These are phyloP conservation scores for Epichloe uncinata DNA, from an alignment of 2,329 filamentous ascomycete species.

Conservation along the genomic window DNA sequence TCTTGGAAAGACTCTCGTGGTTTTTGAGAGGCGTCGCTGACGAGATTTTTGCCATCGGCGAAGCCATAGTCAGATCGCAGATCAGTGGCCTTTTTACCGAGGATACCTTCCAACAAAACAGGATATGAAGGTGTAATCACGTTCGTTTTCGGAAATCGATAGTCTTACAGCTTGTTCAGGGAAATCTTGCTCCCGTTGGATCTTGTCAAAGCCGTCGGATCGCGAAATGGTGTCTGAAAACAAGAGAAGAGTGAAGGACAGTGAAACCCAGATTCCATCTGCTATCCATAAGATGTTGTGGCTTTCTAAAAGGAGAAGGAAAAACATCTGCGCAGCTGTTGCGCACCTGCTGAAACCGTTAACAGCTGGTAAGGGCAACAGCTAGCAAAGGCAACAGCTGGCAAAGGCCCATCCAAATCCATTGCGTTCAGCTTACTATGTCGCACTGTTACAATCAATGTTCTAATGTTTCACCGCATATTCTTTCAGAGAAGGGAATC, in stretches of 20 bases:
- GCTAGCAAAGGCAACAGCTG: no score
- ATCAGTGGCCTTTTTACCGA: not conserved
- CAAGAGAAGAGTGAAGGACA: not conserved
- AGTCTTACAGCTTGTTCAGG: not conserved
- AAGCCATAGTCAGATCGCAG: not conserved
- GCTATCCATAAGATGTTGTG: not conserved
- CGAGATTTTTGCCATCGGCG: not conserved
- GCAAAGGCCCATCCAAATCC: not conserved
- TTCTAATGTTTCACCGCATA: no score
- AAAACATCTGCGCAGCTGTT: not conserved
- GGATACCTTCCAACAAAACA: not conserved
- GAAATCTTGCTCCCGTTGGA: not conserved
- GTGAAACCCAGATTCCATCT: not conserved
- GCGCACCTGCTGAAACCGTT: not conserved
- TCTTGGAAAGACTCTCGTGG: not conserved
- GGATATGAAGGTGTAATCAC: not conserved
- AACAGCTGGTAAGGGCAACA: no score
- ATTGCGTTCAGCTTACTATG: not conserved
- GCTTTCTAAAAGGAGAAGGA: no score
- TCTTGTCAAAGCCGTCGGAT: not conserved
- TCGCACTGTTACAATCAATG: no score
- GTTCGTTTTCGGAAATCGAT: not conserved
- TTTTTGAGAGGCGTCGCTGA: not conserved
- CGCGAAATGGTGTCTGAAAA: not conserved
- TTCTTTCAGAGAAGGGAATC: no score